Evolutionary conservation across 805 yeast genomes (phyloP), one percentile per base, ranked within the genome.

Genomic region (Monosporozyma aerobia): DNA sequence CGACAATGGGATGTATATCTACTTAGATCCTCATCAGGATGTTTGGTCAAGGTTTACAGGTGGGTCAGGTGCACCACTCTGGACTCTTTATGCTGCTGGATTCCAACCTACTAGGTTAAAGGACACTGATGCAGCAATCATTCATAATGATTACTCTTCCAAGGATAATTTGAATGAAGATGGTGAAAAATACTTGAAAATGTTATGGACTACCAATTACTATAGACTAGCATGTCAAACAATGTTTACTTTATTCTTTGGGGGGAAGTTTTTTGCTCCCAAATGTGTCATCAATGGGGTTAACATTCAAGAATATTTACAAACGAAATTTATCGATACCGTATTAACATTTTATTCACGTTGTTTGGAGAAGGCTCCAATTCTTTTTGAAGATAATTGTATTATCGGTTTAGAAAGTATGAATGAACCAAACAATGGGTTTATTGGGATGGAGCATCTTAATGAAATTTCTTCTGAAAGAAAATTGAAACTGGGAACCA

Each of bases 131-230:
- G 95, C 96, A 1, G 92, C 97, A 0, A 67, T 87, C 35, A 64
- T 89, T 22, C 96, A 90, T 64, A 82, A 85, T 59, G 64, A 70
- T 16, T 75, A 73, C 63, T 62, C 64, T 63, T 61, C 64, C 5
- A 68, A 69, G 50, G 64, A 69, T 2, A 69, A 67, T 29, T 62
- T 69, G 1, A 73, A 68, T n/a, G 67, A 73, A 46, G 79, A 80
- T 7, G 25, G n/a, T n/a, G 59, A 53, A 14, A 43, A 44, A 32
- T 86, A 78, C 64, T 89, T 90, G 6, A 85, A 87, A 60, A 90
- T 90, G 97, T 73, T 90, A 35, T 90, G 97, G 97, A 82, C 96
- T 0, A 82, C 97, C 0, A 90, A 90, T 67, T 89, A 90, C 63
- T 78, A 74, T 55, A 75, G 94, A 37, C 71, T 89, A 54, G 96